Conservation (phyloP, 208 protist genomes). For the Naegleria fowleri region DNA sequence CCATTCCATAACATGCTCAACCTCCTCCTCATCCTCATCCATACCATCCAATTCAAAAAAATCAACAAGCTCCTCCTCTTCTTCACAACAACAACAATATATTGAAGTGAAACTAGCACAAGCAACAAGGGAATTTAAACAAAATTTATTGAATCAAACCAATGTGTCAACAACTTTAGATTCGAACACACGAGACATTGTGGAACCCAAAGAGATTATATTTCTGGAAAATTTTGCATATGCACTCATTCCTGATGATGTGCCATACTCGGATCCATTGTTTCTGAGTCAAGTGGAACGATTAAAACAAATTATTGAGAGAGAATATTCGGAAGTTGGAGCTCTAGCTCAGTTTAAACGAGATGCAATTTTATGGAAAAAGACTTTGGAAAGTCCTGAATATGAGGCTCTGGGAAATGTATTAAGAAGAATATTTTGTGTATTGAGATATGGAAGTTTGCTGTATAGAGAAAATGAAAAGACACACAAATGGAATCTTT, state of each 20-base stretch:
- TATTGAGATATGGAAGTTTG: slow-evolving; percentile 24
- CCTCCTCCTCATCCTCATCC: too few relatives aligned
- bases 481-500: neutral
- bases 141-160: too few relatives aligned
- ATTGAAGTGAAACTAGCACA: too few relatives aligned
- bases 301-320: neutral
- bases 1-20: too few relatives aligned
- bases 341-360: neutral
- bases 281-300: neutral
- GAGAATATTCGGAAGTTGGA: neutral
- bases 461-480: neutral
- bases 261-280: neutral
- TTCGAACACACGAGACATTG: too few relatives aligned
- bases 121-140: too few relatives aligned
- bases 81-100: too few relatives aligned
- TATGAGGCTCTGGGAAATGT: neutral
- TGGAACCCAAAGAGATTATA: neutral
- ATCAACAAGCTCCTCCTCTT: too few relatives aligned
- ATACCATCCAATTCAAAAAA: too few relatives aligned
- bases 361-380: neutral
- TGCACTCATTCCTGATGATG: neutral
- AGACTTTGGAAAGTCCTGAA: neutral
- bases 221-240: neutral
- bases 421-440: slow-evolving; percentile 2
- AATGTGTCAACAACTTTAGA: too few relatives aligned